Evolutionary conservation across 805 yeast genomes (phyloP), one percentile per base, ranked within the genome.

Genomic region (Komagataella pastoris): DNA sequence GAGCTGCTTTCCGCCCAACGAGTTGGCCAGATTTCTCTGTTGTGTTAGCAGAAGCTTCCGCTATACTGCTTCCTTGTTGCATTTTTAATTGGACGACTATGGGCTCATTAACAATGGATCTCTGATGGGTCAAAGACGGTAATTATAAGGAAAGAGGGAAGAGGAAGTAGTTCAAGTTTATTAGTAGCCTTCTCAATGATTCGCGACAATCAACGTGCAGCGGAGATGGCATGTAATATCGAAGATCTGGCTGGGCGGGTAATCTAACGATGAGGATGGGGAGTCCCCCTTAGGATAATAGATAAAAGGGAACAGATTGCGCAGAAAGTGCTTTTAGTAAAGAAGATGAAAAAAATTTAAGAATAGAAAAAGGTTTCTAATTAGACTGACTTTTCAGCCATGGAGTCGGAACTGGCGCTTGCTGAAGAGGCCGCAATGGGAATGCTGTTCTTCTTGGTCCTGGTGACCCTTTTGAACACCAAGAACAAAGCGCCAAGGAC

Each of bases 1-100:
- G 68, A 10, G 84, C 83, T 0, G 83, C 83, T 58, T 78, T 78
- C 53, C 83, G 65, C 4, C 81, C 81, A 1, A 79, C 70, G 43
- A 73, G 23, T 21, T 51, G 21, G 7, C 24, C 43, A 18, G 30
- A n/a, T 19, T 49, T 44, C 17, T 49, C 51, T 24, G 21, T 46
- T n/a, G 47, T 14, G 17, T 46, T 24, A 19, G 24, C 47, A 46
- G 47, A 24, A 44, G 47, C 19, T 6, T 46, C 40, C 40, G 40
- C 40, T 30, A 30, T 14, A 10, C 40, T 30, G 40, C 40, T 30
- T 30, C 40, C 14, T 30, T 30, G 40, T 30, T 30, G 40, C 40
- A 30, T 30, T 12, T 30, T 30, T 30, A 10, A 7, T 30, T 8
- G 40, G 40, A 30, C 14, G 40, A 12, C 40, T 30, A 30, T 30